Evolutionary conservation across 345 rosid genomes (phyloP).

Genomic region (Citrus hindsii): DNA sequence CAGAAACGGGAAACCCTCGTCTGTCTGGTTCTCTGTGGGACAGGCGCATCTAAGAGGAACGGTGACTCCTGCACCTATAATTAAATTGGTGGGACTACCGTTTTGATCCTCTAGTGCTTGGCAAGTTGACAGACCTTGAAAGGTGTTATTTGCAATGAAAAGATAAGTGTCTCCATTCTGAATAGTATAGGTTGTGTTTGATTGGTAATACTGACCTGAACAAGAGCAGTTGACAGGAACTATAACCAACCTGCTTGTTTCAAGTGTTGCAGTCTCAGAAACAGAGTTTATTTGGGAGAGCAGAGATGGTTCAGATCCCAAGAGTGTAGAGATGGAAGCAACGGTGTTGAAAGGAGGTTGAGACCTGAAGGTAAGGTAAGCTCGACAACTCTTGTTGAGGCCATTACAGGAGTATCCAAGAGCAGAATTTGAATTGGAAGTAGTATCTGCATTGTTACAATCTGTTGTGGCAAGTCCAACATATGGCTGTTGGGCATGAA

Average conservation of each 20-base stretch:
- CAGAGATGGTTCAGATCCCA: conserved; percentile 44
- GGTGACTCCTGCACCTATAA: conserved; percentile 31
- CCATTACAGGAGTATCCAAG: conserved; percentile 83
- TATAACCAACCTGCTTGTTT: conserved; percentile 41
- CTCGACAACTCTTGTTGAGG: conserved; percentile 48
- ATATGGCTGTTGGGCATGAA: conserved; percentile 71
- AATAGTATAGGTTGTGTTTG: conserved; percentile 49
- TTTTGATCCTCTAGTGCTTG: conserved; percentile 58
- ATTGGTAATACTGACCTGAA: conserved; percentile 48
- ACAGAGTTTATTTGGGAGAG: conserved; percentile 47
- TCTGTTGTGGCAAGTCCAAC: conserved; percentile 37
- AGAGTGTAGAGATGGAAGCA: conserved; percentile 52
- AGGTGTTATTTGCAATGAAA: conserved; percentile 47
- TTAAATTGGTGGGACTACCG: conserved; percentile 20
- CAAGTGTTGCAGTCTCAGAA: conserved; percentile 31
- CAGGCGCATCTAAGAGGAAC: conserved; percentile 69
- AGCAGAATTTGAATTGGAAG: conserved; percentile 33
- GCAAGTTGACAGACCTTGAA: conserved; percentile 75
- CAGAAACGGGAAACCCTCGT: conserved; percentile 32
- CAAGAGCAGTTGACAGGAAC: conserved; percentile 81
- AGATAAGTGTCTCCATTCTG: conserved; percentile 18
- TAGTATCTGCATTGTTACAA: conserved; percentile 31
- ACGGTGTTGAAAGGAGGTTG: conserved; percentile 44
- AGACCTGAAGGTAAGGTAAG: conserved; percentile 64
- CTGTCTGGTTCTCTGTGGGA: conserved; percentile 51